These are phyloP conservation scores for Psidium friedrichsthalianum DNA, from an alignment of 345 rosid genomes.

Conservation along the genomic window DNA sequence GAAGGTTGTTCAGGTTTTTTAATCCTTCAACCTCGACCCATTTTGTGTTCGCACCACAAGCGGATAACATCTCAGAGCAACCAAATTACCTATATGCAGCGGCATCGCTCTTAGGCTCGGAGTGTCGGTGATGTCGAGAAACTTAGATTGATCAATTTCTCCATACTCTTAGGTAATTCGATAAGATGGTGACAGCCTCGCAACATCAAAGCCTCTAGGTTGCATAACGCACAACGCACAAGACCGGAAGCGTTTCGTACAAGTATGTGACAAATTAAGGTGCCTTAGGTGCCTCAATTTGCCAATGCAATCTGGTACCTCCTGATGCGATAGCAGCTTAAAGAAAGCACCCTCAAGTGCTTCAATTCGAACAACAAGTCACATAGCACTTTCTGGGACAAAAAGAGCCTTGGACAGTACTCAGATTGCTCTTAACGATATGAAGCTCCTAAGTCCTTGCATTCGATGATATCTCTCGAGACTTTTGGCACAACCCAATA, in stretches of 20 bases:
- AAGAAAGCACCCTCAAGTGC: neutral
- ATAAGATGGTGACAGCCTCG: fast-evolving
- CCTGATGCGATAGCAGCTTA: fast-evolving
- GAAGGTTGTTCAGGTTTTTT: neutral
- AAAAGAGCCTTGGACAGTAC: fast-evolving
- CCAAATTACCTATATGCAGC: neutral
- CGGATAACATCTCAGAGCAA: neutral
- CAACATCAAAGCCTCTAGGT: neutral
- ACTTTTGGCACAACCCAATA: fast-evolving
- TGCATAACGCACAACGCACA: neutral
- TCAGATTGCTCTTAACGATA: neutral
- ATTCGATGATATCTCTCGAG: neutral
- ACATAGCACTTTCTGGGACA: neutral
- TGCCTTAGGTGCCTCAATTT: neutral
- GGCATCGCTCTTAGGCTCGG: neutral
- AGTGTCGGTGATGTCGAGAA: neutral
- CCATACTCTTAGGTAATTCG: neutral
- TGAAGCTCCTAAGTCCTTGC: neutral
- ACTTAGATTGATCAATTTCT: neutral
- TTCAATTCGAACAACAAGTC: neutral
- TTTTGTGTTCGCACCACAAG: neutral
- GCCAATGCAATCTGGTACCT: neutral
- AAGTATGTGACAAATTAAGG: fast-evolving
- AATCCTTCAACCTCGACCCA: neutral
- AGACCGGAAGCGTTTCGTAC: neutral